Conservation (phyloP, 2,329 filamentous ascomycete species). For the Coniella lustricola region DNA sequence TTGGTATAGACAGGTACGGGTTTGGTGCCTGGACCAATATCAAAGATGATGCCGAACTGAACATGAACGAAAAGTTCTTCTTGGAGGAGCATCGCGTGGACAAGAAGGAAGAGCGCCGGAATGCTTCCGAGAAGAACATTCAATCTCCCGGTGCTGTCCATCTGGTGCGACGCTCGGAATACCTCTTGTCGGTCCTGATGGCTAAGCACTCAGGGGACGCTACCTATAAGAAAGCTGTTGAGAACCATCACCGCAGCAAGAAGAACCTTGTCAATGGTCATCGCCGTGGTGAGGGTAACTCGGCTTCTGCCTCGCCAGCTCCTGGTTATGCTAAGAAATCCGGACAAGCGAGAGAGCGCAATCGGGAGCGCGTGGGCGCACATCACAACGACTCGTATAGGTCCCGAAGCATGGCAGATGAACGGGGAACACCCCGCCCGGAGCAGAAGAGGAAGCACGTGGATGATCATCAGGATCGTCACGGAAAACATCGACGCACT, state of each 20-base stretch:
- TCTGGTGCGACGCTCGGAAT: slow-evolving; percentile 88
- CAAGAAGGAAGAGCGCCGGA: slow-evolving; percentile 87
- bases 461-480: slow-evolving; percentile 43
- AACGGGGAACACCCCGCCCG: slow-evolving; percentile 42
- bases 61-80: slow-evolving; percentile 85
- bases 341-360: slow-evolving; percentile 39
- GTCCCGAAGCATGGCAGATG: slow-evolving; percentile 43
- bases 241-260: slow-evolving; percentile 92
- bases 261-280: slow-evolving; percentile 65
- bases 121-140: slow-evolving; percentile 69
- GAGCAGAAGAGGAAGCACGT: slow-evolving; percentile 58
- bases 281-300: slow-evolving; percentile 51
- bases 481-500: slow-evolving; percentile 44
- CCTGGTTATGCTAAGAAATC: slow-evolving; percentile 46
- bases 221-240: slow-evolving; percentile 69
- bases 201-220: slow-evolving; percentile 73
- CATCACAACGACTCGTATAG: slow-evolving; percentile 42
- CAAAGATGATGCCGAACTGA: slow-evolving; percentile 81
- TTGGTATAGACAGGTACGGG: slow-evolving; percentile 87
- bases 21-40: slow-evolving; percentile 96
- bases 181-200: slow-evolving; percentile 88
- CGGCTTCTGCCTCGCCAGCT: slow-evolving; percentile 65
- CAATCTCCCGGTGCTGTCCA: slow-evolving; percentile 97
- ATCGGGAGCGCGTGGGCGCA: slow-evolving; percentile 43
- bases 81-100: slow-evolving; percentile 97